A percentile compares a stretch with the other conserved stretches of the same genome.
These are phyloP conservation scores for Aechmea fasciata DNA, from an alignment of 176 grass and related monocot species.

Conservation along the genomic window DNA sequence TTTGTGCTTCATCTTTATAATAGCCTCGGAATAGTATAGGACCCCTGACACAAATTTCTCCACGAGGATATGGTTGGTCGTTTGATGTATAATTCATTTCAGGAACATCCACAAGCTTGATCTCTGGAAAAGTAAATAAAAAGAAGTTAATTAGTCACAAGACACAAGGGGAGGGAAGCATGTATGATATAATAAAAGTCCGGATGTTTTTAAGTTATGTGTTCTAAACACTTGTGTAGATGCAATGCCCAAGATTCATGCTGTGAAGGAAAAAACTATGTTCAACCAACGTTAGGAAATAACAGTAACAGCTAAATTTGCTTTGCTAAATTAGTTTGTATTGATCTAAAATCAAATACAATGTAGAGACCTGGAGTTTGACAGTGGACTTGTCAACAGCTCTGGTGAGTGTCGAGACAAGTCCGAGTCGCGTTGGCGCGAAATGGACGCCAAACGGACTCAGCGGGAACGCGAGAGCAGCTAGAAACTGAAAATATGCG, in stretches of 20 bases:
- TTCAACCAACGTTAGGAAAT: background rate
- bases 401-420: no score
- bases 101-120: constrained; percentile 93
- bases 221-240: no score
- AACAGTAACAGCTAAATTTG: background rate
- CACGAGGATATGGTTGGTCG: constrained; percentile 80
- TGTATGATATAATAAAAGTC: background rate
- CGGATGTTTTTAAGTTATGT: no score
- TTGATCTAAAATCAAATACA: background rate
- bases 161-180: background rate
- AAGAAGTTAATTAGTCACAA: background rate
- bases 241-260: no score
- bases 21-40: constrained; percentile 69
- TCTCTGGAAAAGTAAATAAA: constrained; percentile 43
- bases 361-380: no score
- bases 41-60: constrained; percentile 94
- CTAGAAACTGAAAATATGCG: no score
- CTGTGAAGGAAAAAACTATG: no score
- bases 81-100: constrained; percentile 98
- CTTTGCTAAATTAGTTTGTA: background rate
- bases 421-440: no score
- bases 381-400: no score
- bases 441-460: no score
- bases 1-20: constrained; percentile 84
- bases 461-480: no score